These are phyloP conservation scores for Metarhizium rileyi DNA, from an alignment of 2,329 filamentous ascomycete species.

Conservation along the genomic window DNA sequence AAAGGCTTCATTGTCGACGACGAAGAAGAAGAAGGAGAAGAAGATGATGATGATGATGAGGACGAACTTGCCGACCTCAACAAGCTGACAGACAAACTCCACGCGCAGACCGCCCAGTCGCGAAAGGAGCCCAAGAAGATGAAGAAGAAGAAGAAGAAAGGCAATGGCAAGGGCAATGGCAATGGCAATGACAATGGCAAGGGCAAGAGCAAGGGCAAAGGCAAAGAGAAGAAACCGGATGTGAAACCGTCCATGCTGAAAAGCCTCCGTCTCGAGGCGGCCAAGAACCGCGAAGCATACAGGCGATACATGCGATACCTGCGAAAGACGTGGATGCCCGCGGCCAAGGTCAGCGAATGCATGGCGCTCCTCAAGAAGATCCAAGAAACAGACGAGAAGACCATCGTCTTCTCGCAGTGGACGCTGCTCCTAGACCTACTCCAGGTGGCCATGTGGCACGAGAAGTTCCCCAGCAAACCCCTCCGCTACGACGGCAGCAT, in stretches of 20 bases:
- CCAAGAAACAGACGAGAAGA: conserved; percentile 52
- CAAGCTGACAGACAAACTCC: conserved; percentile 11
- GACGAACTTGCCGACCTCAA: conserved; percentile 10
- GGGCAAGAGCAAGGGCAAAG: conserved; percentile 24
- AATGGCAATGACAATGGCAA: conserved; percentile 9
- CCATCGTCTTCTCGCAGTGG: conserved; percentile 72
- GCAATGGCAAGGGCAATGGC: conserved; percentile 1
- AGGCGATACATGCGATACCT: conserved; percentile 61
- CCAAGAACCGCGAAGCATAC: conserved; percentile 54
- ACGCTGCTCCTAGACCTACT: conserved; percentile 65
- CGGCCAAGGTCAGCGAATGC: conserved; percentile 74
- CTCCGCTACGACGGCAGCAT: conserved; percentile 76
- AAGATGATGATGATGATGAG: conserved; percentile 17
- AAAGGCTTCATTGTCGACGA: conserved; percentile 20
- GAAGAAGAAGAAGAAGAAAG: too few species aligned
- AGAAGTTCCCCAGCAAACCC: conserved; percentile 48
- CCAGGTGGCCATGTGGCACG: conserved; percentile 60
- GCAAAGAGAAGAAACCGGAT: conserved; percentile 32
- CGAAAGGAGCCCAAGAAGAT: conserved; percentile 7
- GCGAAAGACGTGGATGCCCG: conserved; percentile 59
- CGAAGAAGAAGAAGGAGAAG: too few species aligned
- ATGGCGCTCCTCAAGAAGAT: conserved; percentile 63
- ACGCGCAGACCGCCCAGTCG: neutral
- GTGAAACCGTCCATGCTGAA: conserved; percentile 49
- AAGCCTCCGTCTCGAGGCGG: conserved; percentile 54